phyloP scores from a whole-genome alignment of 768 basidiomycete genomes.

The Termitomyces sp. region DNA sequence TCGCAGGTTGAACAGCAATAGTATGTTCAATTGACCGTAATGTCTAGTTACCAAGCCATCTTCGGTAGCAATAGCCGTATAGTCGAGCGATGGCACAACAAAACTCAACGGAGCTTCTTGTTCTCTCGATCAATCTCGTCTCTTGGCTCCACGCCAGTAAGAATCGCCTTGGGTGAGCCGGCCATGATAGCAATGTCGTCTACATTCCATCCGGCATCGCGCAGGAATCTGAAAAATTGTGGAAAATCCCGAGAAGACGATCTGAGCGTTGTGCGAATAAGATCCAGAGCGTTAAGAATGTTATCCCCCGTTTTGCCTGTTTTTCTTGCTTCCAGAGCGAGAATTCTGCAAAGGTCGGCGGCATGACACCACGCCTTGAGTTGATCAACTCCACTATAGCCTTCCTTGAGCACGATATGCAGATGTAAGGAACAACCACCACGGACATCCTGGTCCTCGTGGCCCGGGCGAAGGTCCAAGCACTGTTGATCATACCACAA shows the following conservation, averaged over 20 bases:
- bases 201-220: constrained; percentile 33
- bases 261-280: constrained; percentile 16
- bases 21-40: not conserved
- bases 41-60: constrained; percentile 3
- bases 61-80: not conserved
- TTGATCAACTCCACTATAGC: constrained; percentile 40
- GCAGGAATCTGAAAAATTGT: constrained; percentile 20
- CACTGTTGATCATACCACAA: constrained; percentile 41
- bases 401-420: constrained; percentile 46
- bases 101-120: constrained; percentile 17
- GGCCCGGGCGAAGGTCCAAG: constrained; percentile 11
- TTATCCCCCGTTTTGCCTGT: not conserved
- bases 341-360: constrained; percentile 25
- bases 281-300: constrained; percentile 8
- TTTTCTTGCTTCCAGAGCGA: not conserved
- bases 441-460: constrained; percentile 7
- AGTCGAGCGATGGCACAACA: not conserved
- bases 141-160: constrained; percentile 14
- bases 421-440: constrained; percentile 22
- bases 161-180: constrained; percentile 24
- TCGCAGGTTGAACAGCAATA: not conserved
- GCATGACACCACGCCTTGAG: constrained; percentile 53
- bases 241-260: constrained; percentile 15
- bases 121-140: constrained; percentile 7
- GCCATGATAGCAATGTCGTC: constrained; percentile 25